Percentiles rank a stretch among this genome's conserved stretches.
Conservation (phyloP, 208 protist species). For the Vickermania spadyakhi region DNA sequence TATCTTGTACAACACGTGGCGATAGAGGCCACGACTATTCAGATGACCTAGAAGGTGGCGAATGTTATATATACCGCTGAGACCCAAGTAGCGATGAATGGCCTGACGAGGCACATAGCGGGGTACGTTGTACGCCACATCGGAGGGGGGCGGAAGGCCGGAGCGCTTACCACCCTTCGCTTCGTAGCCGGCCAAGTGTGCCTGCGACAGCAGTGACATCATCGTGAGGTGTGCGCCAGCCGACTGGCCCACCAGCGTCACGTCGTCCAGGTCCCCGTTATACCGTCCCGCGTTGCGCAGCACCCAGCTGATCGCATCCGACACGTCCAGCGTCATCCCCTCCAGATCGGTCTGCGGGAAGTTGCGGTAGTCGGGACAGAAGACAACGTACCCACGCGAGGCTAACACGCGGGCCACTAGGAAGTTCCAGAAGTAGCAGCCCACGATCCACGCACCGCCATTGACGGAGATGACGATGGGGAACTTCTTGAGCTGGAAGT, state of each 20-base stretch:
- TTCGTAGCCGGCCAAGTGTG: conserved; percentile 27
- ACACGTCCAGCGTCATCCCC: conserved; percentile 48
- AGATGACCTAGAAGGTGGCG: conserved; percentile 33
- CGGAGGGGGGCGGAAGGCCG: conserved; percentile 16
- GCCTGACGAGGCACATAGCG: conserved; percentile 78
- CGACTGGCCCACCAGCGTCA: conserved; percentile 74
- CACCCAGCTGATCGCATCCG: conserved; percentile 81
- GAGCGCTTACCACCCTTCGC: not conserved
- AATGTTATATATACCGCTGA: conserved; percentile 76
- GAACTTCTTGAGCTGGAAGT: conserved; percentile 39
- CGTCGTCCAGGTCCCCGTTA: conserved; percentile 70
- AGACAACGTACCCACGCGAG: conserved; percentile 40
- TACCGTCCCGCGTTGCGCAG: conserved; percentile 78
- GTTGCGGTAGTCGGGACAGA: conserved; percentile 48
- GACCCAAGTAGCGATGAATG: conserved; percentile 71
- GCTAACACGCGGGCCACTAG: conserved; percentile 55
- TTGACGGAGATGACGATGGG: conserved; percentile 67
- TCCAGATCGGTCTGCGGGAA: conserved; percentile 33
- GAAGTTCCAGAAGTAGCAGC: conserved; percentile 59
- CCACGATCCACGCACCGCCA: conserved; percentile 80
- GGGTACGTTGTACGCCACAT: conserved; percentile 66
- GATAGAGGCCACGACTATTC: conserved; percentile 35
- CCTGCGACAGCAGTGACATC: conserved; percentile 82
- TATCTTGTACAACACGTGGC: conserved; percentile 34
- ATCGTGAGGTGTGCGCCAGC: conserved; percentile 80